A percentile compares a stretch with the other conserved stretches of the same genome.
Conservation (phyloP, 2,329 filamentous ascomycete genomes). For the Fusarium oligoseptatum region DNA sequence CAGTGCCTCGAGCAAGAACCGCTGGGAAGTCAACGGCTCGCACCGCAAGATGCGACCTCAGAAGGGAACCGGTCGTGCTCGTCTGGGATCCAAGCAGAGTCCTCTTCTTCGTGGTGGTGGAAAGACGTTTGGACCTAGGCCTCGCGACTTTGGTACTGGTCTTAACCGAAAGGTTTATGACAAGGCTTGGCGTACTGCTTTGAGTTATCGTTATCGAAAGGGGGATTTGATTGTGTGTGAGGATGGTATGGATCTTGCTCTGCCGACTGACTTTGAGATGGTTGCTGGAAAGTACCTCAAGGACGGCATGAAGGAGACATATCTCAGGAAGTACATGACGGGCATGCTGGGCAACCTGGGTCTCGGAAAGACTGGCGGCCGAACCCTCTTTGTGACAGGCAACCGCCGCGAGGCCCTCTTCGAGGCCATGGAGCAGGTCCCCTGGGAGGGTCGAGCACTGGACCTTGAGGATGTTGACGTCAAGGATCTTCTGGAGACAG, state of each 20-base stretch:
- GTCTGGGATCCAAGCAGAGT: conserved; percentile 83
- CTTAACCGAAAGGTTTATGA: conserved; percentile 94
- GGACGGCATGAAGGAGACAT: conserved; percentile 66
- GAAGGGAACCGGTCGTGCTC: conserved; percentile 86
- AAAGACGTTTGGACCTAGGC: conserved; percentile 90
- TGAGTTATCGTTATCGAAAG: conserved; percentile 89
- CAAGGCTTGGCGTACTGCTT: conserved; percentile 91
- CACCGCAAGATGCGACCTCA: conserved; percentile 85
- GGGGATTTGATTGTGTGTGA: conserved; percentile 91
- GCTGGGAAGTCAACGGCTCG: conserved; percentile 86
- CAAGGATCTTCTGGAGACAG: conserved; percentile 90
- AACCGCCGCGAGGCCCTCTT: conserved; percentile 73
- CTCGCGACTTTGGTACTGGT: conserved; percentile 87
- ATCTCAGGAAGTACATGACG: conserved; percentile 72
- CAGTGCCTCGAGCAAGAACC: conserved; percentile 85
- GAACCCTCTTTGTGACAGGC: conserved; percentile 81
- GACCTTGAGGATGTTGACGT: conserved; percentile 88
- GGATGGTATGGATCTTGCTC: conserved; percentile 77
- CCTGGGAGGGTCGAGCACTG: conserved; percentile 77
- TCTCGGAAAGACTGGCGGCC: conserved; percentile 75
- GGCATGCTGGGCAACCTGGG: conserved; percentile 78
- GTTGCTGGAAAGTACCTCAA: conserved; percentile 57
- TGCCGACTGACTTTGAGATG: conserved; percentile 65
- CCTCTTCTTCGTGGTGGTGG: conserved; percentile 88
- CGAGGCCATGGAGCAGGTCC: conserved; percentile 73